Conservation (phyloP, 345 rosid species). For the Garcia nutans region DNA sequence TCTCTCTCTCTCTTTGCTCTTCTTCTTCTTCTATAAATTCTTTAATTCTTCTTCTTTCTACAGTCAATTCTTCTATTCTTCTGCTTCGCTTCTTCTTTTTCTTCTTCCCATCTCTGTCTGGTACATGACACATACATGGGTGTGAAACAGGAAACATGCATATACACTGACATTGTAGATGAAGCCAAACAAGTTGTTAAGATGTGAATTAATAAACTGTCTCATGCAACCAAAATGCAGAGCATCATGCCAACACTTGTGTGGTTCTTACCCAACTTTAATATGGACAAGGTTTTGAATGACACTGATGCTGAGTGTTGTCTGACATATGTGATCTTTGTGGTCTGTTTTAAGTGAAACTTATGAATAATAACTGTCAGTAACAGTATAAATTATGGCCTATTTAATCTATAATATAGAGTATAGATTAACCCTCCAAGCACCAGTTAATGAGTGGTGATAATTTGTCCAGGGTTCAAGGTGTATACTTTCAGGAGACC, state of each 20-base stretch:
- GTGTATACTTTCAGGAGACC: conserved; percentile 94
- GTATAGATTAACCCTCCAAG: background rate
- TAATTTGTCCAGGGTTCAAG: conserved; percentile 58
- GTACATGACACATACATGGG: no score
- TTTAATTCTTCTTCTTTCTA: no score
- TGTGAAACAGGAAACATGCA: background rate
- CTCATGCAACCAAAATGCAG: background rate
- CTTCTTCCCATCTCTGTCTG: no score
- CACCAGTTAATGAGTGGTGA: background rate
- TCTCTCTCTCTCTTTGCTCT: no score
- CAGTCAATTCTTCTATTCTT: no score
- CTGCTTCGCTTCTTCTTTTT: no score
- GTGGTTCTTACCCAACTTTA: background rate
- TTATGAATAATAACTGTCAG: background rate
- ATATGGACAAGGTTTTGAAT: background rate
- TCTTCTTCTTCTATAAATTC: no score
- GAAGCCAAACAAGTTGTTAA: background rate
- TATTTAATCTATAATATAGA: background rate
- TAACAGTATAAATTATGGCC: background rate
- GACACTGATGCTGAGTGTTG: background rate
- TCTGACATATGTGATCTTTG: background rate
- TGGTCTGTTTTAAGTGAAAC: background rate
- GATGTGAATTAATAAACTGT: background rate
- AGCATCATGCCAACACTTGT: background rate
- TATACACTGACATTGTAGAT: background rate